Base-by-base conservation (phyloP, 805 yeast species). In the Cyberlindnera euphorbiae region DNA sequence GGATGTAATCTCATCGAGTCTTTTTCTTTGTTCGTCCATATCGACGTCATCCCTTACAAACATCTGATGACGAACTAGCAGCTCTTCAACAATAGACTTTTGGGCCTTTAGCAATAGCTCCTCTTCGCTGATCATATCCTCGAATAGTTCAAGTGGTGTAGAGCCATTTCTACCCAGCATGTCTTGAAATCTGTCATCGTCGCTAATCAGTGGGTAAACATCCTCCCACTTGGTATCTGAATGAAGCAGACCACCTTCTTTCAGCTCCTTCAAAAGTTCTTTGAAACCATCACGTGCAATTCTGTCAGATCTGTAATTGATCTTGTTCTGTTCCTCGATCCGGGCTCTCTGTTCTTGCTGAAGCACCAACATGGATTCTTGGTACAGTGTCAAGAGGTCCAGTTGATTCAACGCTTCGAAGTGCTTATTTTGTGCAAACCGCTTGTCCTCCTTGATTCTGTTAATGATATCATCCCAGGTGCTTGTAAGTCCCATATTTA, bases 151-250 rank as follows among this genome's bases (percentile, higher is more conserved):
- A 28, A 79, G 52, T 1, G 95, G 82, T 1, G 78, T 70, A 0
- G 96, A 86, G 0, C 96, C 95, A 30, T 73, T 66, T 36, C 88
- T 69, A 0, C 94, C 95, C 38, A 87, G 67, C 25, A 87, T 44
- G 16, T 69, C 75, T 12, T 73, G 49, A 51, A 82, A 87, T 12
- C 75, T 60, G 30, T 64, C 65, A 42, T 80, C 82, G 22, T 73
- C 70, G 40, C 74, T 74, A 1, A 86, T 48, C 5, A 51, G 41
- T 0, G 69, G 62, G 28, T 73, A 66, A 2, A 84, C 50, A 17
- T 79, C 80, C 32, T 57, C 60, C 79, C 94, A 87, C 33, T 59
- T 64, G 2, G 82, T 64, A 38, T 70, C 70, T 2, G 82, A 77
- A 7, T 56, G 56, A 17, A 80, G 60, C 12, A 52, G 45, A 1